Evolutionary conservation across 1,284 basidiomycete genomes (phyloP).

Genomic region (Puccinia coronata): DNA sequence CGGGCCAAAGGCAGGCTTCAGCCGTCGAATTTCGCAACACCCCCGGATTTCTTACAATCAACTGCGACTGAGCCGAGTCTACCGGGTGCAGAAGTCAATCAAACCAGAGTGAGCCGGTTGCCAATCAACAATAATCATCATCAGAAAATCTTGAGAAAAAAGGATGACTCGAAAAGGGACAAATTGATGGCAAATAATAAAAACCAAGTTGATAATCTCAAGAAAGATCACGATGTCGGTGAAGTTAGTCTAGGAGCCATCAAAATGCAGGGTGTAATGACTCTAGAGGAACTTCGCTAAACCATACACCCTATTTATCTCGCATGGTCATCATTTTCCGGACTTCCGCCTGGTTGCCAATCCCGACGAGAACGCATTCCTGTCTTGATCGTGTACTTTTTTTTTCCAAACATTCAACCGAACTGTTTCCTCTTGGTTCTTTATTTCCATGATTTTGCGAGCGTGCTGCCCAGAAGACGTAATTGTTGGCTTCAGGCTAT

Average conservation of each 20-base stretch:
- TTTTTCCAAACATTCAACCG: too few relatives aligned
- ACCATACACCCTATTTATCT: background rate
- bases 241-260: constrained; percentile 43
- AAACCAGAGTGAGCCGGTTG: background rate
- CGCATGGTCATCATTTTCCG: background rate
- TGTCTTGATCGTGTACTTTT: too few relatives aligned
- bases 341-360: background rate
- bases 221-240: background rate
- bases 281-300: constrained; percentile 37
- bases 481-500: too few relatives aligned
- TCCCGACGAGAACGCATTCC: too few relatives aligned
- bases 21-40: background rate
- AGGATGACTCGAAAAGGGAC: constrained; percentile 4
- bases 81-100: background rate
- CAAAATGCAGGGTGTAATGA: constrained; percentile 48
- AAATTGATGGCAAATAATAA: background rate
- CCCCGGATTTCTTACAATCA: background rate
- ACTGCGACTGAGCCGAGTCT: background rate
- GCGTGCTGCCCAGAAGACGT: too few relatives aligned
- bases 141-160: background rate
- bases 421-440: too few relatives aligned
- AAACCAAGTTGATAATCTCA: background rate
- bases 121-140: constrained; percentile 3
- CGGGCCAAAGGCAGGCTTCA: background rate
- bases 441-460: too few relatives aligned